Evolutionary conservation across 345 rosid genomes (phyloP).

Genomic region (Salix exigua): DNA sequence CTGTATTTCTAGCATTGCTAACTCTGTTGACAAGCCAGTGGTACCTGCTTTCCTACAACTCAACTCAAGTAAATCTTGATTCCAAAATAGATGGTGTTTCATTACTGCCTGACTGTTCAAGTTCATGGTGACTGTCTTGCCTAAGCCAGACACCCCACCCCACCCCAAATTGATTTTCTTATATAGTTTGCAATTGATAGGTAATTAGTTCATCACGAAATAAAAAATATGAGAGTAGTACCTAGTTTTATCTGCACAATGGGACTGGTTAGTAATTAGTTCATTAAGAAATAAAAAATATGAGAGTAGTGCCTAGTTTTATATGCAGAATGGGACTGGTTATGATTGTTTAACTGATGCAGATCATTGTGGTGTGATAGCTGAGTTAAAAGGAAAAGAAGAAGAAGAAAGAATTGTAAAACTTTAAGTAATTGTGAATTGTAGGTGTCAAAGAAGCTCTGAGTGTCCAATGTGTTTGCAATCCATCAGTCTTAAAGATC

Average conservation of each 20-base stretch:
- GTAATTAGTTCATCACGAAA: background rate
- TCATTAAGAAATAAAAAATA: background rate
- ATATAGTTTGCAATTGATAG: background rate
- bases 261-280: background rate
- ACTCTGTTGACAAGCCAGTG: background rate
- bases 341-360: background rate
- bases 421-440: background rate
- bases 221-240: background rate
- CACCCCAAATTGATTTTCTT: background rate
- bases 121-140: background rate
- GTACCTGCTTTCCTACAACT: background rate
- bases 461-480: constrained; percentile 33
- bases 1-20: background rate
- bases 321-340: background rate
- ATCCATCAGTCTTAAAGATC: constrained; percentile 22
- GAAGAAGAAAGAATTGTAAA: background rate
- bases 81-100: background rate
- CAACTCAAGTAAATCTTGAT: background rate
- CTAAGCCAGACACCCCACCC: background rate
- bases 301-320: background rate
- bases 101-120: background rate
- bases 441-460: constrained; percentile 37
- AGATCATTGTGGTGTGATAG: background rate
- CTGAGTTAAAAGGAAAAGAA: background rate
- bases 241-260: background rate